A percentile compares a stretch with the other conserved stretches of the same genome.
Conservation (phyloP, 495 filamentous ascomycete species). For the Xylaria bambusicola region DNA sequence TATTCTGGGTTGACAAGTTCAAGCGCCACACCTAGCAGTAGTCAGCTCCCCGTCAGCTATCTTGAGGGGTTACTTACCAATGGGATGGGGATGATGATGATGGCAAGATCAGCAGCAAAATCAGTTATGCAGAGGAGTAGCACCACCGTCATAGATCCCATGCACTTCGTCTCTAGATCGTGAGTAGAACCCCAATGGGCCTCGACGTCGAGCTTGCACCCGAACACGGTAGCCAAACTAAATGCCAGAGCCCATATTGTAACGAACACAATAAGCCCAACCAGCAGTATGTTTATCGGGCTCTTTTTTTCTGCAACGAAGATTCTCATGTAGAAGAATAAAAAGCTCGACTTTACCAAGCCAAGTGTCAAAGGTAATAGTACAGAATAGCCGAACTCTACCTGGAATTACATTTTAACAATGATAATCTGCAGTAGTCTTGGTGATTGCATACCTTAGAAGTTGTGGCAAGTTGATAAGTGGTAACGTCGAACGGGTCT, state of each 20-base stretch:
- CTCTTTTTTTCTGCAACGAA: conserved; percentile 19
- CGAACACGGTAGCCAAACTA: conserved; percentile 14
- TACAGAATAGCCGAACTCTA: too few species aligned
- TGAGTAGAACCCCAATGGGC: conserved; percentile 7
- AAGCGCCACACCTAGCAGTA: conserved; percentile 29
- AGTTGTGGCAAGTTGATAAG: conserved; percentile 9
- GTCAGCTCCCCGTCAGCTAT: conserved; percentile 3
- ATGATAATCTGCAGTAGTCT: too few species aligned
- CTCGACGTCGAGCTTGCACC: conserved; percentile 16
- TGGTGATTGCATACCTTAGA: not conserved
- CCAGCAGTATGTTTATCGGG: conserved; percentile 15
- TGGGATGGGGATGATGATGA: conserved; percentile 29
- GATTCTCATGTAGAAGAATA: conserved; percentile 36
- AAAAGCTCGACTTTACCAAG: conserved; percentile 30
- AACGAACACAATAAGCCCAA: conserved; percentile 9
- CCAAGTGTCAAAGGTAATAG: conserved; percentile 27
- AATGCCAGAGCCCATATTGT: conserved; percentile 15
- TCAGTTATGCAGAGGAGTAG: conserved; percentile 24
- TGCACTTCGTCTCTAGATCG: conserved; percentile 5
- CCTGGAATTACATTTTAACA: too few species aligned
- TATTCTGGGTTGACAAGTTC: conserved; percentile 23
- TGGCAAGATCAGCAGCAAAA: conserved; percentile 27
- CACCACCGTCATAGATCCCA: conserved; percentile 6
- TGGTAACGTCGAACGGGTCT: conserved; percentile 6
- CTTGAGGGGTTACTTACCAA: conserved; percentile 21